These are phyloP conservation scores for Lobosporangium transversale DNA, from an alignment of 192 early-diverging fungal genomes.

Conservation along the genomic window DNA sequence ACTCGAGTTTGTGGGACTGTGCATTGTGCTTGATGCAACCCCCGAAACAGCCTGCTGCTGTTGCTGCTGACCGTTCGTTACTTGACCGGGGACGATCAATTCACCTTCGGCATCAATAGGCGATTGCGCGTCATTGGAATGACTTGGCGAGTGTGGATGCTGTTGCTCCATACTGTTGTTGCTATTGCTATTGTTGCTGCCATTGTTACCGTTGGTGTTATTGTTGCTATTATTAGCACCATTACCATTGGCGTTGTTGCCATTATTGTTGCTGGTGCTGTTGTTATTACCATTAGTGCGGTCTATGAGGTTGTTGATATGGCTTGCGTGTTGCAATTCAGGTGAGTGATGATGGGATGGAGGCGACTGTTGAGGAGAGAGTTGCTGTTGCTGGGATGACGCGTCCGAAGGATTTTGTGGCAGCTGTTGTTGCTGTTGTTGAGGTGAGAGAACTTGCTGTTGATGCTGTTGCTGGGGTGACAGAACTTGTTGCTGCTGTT, in stretches of 20 bases:
- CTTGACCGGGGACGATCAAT: constrained; percentile 10
- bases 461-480: too few relatives aligned
- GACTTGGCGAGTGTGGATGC: constrained; percentile 21
- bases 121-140: constrained; percentile 40
- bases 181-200: constrained; percentile 21
- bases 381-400: constrained; percentile 14
- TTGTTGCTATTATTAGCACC: background rate
- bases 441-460: constrained; percentile 15
- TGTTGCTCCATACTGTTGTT: constrained; percentile 11
- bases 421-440: constrained; percentile 29
- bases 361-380: constrained; percentile 1
- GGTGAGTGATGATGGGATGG: constrained; percentile 38
- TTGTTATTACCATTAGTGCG: too few relatives aligned
- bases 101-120: constrained; percentile 39
- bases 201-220: background rate
- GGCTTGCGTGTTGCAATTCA: constrained; percentile 24
- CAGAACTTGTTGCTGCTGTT: constrained; percentile 43
- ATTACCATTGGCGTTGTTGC: constrained; percentile 16
- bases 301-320: too few relatives aligned
- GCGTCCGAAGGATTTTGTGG: too few relatives aligned
- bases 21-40: constrained; percentile 9
- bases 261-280: constrained; percentile 2
- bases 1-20: constrained; percentile 7
- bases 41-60: constrained; percentile 1
- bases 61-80: background rate